These are phyloP conservation scores for Delitschia confertaspora DNA, from an alignment of 495 filamentous ascomycete genomes.

Conservation along the genomic window DNA sequence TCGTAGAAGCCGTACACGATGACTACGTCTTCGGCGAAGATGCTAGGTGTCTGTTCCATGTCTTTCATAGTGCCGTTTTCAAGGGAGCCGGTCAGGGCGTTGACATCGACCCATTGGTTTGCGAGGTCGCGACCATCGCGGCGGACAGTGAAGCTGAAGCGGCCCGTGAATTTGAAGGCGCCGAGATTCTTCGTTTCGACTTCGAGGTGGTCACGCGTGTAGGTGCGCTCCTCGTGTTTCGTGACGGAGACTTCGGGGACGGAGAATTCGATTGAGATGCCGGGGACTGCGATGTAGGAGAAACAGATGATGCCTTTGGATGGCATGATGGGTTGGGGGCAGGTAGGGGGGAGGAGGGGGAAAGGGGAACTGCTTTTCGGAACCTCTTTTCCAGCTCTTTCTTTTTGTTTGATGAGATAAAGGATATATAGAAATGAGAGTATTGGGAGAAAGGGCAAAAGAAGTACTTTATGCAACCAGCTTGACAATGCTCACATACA, in stretches of 20 bases:
- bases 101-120: constrained; percentile 37
- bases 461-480: no score
- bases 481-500: no score
- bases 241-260: constrained; percentile 37
- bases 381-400: no score
- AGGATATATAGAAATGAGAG: no score
- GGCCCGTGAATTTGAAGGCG: constrained; percentile 40
- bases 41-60: constrained; percentile 39
- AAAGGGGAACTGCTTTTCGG: no score
- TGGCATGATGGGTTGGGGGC: constrained; percentile 41
- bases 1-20: constrained; percentile 46
- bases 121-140: constrained; percentile 30
- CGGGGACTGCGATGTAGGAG: constrained; percentile 42
- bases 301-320: constrained; percentile 44
- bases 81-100: constrained; percentile 41
- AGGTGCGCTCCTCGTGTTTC: constrained; percentile 31
- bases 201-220: constrained; percentile 39
- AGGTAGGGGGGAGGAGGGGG: no score
- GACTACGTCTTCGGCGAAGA: constrained; percentile 37
- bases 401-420: no score
- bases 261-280: constrained; percentile 39
- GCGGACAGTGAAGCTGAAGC: constrained; percentile 41
- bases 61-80: constrained; percentile 41
- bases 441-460: no score
- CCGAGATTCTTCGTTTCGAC: constrained; percentile 40